Conservation (phyloP, 257 asterid species). For the Solanum clarkiae region DNA sequence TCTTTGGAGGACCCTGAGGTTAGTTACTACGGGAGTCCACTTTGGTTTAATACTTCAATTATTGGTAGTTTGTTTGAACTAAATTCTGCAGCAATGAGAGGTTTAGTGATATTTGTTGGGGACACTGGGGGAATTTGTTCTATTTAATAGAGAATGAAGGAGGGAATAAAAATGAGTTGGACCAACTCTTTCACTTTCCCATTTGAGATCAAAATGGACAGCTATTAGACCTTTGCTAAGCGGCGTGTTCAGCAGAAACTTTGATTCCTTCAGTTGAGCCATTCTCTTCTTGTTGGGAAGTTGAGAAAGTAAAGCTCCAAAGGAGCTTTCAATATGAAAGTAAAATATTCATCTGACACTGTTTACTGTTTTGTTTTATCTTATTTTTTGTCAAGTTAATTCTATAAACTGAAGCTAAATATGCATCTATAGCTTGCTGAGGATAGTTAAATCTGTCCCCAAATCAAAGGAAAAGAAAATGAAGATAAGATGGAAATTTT, state of each 20-base stretch:
- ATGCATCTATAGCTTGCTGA: background rate
- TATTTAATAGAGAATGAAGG: background rate
- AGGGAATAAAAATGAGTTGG: background rate
- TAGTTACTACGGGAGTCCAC: background rate
- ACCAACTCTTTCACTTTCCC: background rate
- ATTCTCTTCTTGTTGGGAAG: background rate
- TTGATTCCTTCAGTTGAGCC: background rate
- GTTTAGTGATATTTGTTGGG: background rate
- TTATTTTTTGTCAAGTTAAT: background rate
- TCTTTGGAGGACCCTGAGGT: slow-evolving; percentile 61
- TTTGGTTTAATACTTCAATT: background rate
- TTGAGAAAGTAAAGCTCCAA: background rate
- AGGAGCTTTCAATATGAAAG: background rate
- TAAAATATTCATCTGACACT: background rate
- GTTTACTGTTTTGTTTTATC: background rate
- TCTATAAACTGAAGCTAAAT: background rate
- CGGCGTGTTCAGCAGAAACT: background rate
- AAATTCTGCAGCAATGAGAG: background rate
- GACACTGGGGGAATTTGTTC: background rate
- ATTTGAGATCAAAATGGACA: background rate
- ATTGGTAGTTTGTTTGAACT: background rate
- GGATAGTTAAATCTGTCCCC: background rate
- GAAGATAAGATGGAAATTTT: background rate
- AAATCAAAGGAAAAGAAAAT: background rate
- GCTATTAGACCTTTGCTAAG: background rate